Base-by-base conservation (phyloP, 1,284 basidiomycete species). In the Tilletia indica region DNA sequence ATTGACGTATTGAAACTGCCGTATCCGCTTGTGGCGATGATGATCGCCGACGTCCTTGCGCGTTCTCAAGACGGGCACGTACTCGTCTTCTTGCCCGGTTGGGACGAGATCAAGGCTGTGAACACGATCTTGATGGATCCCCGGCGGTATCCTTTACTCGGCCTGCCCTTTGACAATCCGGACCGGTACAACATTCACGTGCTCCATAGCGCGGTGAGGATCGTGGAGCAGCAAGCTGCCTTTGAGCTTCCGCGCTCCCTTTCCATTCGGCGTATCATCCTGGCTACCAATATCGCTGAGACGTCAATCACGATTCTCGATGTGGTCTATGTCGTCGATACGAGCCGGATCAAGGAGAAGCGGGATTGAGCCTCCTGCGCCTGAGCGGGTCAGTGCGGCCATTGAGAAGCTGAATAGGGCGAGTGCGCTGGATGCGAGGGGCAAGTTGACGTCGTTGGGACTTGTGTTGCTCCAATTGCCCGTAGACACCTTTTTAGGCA, bases 251-350 rank as follows among this genome's bases (percentile, higher is more conserved):
- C 78, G 19, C 76, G 77, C 21, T 73, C 76, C 69, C 54, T 72
- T 31, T 92, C 93, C n/a, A 88, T 94, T 25, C 90, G 95, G 73
- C 75, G 80, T 5, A 78, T 98, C 82, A 96, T 97, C 77, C 87
- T 97, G 54, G 89, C 95, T 3, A 98, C 95, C 66, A 98, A 97
- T 85, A 96, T 98, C 73, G 96, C 95, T 12, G 95, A 98, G 86
- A 97, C 94, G 0, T 94, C 93, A 4, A 89, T 98, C 77, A 98
- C 95, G 0, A 97, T 98, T 77, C 95, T 95, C 0, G 93, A 97
- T 81, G 94, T 97, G 38, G 94, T 97, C 5, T 95, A 93, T 82
- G 95, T 98, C 66, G 90, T 97, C 63, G 95, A 98, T 82, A 89
- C 92, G 0, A 94, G 89, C 36, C 91, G 91, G 81, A 89, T 95